These are phyloP conservation scores for Theileria equi DNA, from an alignment of 169 alveolate genomes.

Conservation along the genomic window DNA sequence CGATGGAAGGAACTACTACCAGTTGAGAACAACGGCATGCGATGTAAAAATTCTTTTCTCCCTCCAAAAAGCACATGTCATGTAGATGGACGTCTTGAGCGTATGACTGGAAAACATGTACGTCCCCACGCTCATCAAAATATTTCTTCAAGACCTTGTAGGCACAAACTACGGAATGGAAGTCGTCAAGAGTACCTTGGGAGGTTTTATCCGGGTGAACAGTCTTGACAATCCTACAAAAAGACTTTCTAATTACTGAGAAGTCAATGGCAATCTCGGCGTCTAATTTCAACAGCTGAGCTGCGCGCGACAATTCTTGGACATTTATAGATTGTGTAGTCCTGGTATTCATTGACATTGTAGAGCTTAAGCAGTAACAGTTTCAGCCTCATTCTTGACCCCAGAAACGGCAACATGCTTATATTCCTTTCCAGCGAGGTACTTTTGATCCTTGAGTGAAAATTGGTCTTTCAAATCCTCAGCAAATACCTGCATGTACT, in stretches of 20 bases:
- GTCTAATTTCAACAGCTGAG: too few species aligned
- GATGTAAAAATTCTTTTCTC: conserved; percentile 18
- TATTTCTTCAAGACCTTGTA: conserved; percentile 3
- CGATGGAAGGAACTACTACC: conserved; percentile 13
- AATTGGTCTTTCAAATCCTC: too few species aligned
- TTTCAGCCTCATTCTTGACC: too few species aligned
- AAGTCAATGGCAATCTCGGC: conserved; percentile 5
- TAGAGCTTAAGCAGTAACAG: too few species aligned
- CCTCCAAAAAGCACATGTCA: conserved; percentile 12
- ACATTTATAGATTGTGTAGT: too few species aligned
- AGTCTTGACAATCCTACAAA: background rate
- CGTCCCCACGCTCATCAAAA: background rate
- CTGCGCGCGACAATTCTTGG: too few species aligned
- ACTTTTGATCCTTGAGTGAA: too few species aligned
- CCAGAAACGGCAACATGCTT: too few species aligned
- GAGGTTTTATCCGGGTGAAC: conserved; percentile 10
- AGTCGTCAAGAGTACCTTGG: background rate
- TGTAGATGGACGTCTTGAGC: background rate
- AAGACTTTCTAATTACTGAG: background rate
- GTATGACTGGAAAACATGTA: background rate
- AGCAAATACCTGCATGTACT: too few species aligned
- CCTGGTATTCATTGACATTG: too few species aligned
- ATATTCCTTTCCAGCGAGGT: too few species aligned
- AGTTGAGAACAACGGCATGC: conserved; percentile 53
- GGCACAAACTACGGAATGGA: conserved; percentile 9